phyloP scores from a whole-genome alignment of 2,329 filamentous ascomycete species.

The Chaetomiaceae sp. region DNA sequence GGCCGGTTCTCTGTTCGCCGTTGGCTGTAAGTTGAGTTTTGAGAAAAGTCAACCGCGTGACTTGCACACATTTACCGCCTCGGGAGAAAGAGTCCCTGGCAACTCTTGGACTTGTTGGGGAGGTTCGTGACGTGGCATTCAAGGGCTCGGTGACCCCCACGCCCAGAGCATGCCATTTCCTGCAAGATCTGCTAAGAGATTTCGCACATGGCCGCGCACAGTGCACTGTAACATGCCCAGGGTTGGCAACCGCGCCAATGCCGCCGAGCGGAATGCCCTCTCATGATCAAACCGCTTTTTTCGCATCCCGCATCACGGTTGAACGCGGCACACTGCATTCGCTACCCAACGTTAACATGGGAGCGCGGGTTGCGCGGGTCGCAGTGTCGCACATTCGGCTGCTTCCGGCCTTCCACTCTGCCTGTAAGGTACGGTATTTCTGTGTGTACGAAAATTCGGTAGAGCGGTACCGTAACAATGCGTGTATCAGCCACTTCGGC shows the following conservation, averaged over 20 bases:
- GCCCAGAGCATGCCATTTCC: constrained; percentile 4
- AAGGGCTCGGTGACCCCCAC: constrained; percentile 12
- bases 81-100: not conserved
- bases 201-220: constrained; percentile 2
- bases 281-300: not conserved
- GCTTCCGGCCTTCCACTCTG: not conserved
- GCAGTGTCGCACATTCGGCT: not conserved
- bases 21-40: not conserved
- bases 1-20: too few species aligned
- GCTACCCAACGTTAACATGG: not conserved
- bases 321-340: not conserved
- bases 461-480: too few species aligned
- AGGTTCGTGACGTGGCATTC: constrained; percentile 2
- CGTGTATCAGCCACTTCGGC: constrained; percentile 4
- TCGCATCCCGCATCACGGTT: not conserved
- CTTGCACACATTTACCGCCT: not conserved
- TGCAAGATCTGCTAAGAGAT: constrained; percentile 11
- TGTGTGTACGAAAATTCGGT: too few species aligned
- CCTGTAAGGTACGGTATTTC: not conserved
- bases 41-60: not conserved
- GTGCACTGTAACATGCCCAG: not conserved
- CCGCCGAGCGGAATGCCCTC: not conserved
- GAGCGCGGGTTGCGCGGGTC: not conserved
- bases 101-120: too few species aligned
- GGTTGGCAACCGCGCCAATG: constrained; percentile 1